phyloP scores from a whole-genome alignment of 1,284 basidiomycete genomes.

The Trichosporon ovoides region DNA sequence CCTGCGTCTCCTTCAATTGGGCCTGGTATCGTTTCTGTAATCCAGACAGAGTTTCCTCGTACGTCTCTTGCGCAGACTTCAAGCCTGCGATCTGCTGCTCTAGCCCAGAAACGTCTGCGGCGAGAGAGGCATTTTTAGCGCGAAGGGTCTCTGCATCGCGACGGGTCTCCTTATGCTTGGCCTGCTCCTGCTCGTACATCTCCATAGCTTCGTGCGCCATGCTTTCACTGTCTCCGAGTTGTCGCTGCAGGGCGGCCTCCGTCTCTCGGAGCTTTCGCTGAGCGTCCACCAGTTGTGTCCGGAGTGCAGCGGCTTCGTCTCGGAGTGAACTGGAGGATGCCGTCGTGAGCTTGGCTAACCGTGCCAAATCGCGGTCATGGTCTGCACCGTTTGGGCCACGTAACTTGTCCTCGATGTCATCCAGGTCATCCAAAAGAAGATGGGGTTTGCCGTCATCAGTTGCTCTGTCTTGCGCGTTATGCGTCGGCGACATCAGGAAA shows the following conservation, averaged over 20 bases:
- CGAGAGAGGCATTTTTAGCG: neutral
- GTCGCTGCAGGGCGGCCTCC: constrained; percentile 65
- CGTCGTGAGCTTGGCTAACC: neutral
- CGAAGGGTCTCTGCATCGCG: neutral
- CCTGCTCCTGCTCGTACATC: constrained; percentile 5
- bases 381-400: neutral
- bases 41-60: neutral
- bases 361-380: neutral
- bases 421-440: neutral
- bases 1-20: constrained; percentile 2
- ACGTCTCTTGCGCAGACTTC: neutral
- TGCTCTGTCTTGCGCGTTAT: neutral
- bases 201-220: constrained; percentile 8
- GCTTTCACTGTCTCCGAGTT: constrained; percentile 1
- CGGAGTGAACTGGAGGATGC: neutral
- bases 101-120: neutral
- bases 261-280: constrained; percentile 65
- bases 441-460: neutral
- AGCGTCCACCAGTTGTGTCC: constrained; percentile 67
- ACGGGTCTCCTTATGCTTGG: constrained; percentile 7
- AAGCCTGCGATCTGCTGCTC: neutral
- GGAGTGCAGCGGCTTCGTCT: constrained; percentile 50
- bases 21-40: neutral
- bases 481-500: neutral
- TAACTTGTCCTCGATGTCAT: constrained; percentile 2